Conservation (phyloP, 1,284 basidiomycete genomes). For the Phylloboletellus chloephorus region DNA sequence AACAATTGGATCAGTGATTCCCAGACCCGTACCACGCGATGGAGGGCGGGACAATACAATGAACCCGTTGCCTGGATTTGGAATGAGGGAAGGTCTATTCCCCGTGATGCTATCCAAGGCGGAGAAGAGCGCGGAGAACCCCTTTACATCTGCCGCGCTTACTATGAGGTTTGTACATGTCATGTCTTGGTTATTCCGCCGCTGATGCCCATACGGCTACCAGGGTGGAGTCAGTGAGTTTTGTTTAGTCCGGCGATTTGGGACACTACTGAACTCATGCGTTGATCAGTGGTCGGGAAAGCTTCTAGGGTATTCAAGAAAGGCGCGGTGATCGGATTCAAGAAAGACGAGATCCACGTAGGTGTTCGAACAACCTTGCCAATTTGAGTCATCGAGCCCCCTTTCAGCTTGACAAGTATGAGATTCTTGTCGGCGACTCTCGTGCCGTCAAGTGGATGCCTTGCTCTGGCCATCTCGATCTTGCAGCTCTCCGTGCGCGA, state of each 20-base stretch:
- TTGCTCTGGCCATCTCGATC: slow-evolving; percentile 41
- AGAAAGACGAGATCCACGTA: slow-evolving; percentile 53
- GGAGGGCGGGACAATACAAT: slow-evolving; percentile 40
- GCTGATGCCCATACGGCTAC: slow-evolving; percentile 12
- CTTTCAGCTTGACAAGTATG: slow-evolving; percentile 50
- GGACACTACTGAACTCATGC: slow-evolving; percentile 1
- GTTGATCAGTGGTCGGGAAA: slow-evolving; percentile 58
- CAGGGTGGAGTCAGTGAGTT: slow-evolving; percentile 54
- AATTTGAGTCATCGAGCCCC: neutral
- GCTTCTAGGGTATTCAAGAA: slow-evolving; percentile 50
- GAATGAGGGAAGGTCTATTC: slow-evolving; percentile 53
- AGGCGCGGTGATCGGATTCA: slow-evolving; percentile 59
- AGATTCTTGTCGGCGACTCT: slow-evolving; percentile 63
- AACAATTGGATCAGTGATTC: slow-evolving; percentile 58
- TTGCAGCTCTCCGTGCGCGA: slow-evolving; percentile 37
- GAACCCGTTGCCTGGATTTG: slow-evolving; percentile 58
- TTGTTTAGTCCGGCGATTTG: neutral
- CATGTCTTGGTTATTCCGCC: neutral
- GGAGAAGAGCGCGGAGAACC: slow-evolving; percentile 48
- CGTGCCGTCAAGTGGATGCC: slow-evolving; percentile 56
- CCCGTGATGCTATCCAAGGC: slow-evolving; percentile 49
- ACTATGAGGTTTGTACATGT: slow-evolving; percentile 45
- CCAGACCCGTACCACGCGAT: slow-evolving; percentile 45
- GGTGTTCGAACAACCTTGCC: slow-evolving; percentile 17
- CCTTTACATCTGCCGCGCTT: slow-evolving; percentile 57